These are phyloP conservation scores for Cutaneotrichosporon cyanovorans DNA, from an alignment of 1,284 basidiomycete genomes.

Conservation along the genomic window DNA sequence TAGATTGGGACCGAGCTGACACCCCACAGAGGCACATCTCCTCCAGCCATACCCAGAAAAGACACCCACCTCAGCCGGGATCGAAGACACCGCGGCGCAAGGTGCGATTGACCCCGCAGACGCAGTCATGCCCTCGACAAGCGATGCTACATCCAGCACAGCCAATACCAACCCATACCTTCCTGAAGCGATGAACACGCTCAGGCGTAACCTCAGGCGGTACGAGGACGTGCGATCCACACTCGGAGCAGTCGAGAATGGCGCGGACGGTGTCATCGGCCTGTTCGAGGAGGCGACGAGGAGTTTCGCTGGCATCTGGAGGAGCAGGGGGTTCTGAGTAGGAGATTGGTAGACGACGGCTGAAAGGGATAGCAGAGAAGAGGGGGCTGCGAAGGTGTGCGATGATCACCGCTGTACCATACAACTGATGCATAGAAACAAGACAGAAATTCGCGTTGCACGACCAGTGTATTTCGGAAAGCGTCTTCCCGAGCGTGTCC, in stretches of 20 bases:
- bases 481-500: too few relatives aligned
- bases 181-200: constrained; percentile 18
- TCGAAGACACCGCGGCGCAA: too few relatives aligned
- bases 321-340: constrained; percentile 33
- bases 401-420: too few relatives aligned
- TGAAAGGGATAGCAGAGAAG: too few relatives aligned
- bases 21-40: constrained; percentile 30
- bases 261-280: constrained; percentile 22
- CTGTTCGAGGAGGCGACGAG: constrained; percentile 27
- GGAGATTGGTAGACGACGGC: too few relatives aligned
- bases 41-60: constrained; percentile 25
- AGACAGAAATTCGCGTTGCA: too few relatives aligned
- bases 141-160: not conserved
- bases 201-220: constrained; percentile 22
- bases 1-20: not conserved
- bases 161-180: constrained; percentile 24
- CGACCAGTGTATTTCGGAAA: too few relatives aligned
- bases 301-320: constrained; percentile 27
- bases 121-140: too few relatives aligned
- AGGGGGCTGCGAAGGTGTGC: too few relatives aligned
- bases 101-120: too few relatives aligned
- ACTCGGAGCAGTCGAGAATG: constrained; percentile 21
- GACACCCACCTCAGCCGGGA: not conserved
- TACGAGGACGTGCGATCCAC: constrained; percentile 14
- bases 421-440: too few relatives aligned